phyloP scores from a whole-genome alignment of 2,329 filamentous ascomycete species.

The Orbilia brochopaga region DNA sequence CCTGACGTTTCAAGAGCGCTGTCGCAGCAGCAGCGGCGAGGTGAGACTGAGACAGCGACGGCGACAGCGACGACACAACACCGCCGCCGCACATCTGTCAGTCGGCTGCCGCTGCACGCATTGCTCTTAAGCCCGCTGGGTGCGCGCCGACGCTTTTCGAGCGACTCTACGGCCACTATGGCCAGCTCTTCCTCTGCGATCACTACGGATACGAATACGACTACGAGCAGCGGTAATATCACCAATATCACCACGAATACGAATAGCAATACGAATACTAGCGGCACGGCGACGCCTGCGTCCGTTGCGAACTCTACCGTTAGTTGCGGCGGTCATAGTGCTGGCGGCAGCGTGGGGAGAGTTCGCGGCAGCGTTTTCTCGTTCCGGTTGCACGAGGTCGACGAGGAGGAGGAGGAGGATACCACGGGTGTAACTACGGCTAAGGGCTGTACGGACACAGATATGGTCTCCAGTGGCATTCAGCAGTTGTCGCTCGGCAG shows the following conservation, averaged over 20 bases:
- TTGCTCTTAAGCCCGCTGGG: constrained; percentile 39
- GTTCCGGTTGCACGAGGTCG: constrained; percentile 4
- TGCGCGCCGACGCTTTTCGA: neutral
- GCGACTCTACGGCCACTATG: too few relatives aligned
- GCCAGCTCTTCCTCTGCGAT: neutral
- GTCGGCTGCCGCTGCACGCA: constrained; percentile 30
- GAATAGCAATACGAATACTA: neutral
- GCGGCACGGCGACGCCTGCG: neutral
- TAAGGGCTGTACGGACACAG: neutral
- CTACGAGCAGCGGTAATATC: constrained; percentile 4
- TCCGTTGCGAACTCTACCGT: neutral
- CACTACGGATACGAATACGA: constrained; percentile 2
- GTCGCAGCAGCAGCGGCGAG: constrained; percentile 6
- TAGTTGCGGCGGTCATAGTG: neutral
- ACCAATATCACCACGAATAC: neutral
- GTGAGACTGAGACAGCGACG: neutral
- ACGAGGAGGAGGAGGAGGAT: constrained; percentile 24
- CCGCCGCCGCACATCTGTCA: constrained; percentile 9
- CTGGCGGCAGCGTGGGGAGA: neutral
- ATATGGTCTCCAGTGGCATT: constrained; percentile 48
- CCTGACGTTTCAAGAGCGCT: constrained; percentile 23
- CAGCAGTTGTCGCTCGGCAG: too few relatives aligned
- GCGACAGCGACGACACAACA: constrained; percentile 2
- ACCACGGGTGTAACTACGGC: too few relatives aligned
- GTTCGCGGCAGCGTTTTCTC: neutral